These are phyloP conservation scores for Metschnikowia baotianmanensis DNA, from an alignment of 805 yeast genomes.

Conservation along the genomic window DNA sequence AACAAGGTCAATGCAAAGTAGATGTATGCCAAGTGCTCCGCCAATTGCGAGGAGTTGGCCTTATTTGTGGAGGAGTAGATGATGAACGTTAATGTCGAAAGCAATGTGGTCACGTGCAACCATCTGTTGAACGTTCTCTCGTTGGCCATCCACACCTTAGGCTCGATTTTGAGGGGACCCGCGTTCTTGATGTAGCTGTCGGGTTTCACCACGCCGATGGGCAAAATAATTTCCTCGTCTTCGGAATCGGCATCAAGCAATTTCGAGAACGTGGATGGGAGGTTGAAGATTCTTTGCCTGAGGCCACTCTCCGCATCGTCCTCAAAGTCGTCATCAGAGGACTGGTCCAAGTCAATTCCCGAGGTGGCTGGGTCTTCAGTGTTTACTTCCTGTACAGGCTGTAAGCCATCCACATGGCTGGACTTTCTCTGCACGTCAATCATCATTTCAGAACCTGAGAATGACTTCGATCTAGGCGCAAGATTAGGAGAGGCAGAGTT, in stretches of 20 bases:
- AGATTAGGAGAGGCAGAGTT: conserved; percentile 24
- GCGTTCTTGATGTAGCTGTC: conserved; percentile 75
- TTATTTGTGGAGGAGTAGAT: conserved; percentile 71
- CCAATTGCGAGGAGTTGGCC: conserved; percentile 62
- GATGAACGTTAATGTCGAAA: conserved; percentile 82
- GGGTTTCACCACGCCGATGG: conserved; percentile 88
- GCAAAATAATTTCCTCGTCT: conserved; percentile 76
- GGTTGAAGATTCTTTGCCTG: conserved; percentile 22
- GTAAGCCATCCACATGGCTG: conserved; percentile 5
- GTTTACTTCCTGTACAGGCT: conserved; percentile 14
- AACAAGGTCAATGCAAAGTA: conserved; percentile 82
- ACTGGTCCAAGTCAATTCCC: conserved; percentile 23
- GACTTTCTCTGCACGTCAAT: conserved; percentile 11
- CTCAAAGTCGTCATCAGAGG: conserved; percentile 36
- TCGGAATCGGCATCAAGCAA: conserved; percentile 73
- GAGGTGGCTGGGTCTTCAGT: conserved; percentile 16
- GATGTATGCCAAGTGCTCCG: conserved; percentile 69
- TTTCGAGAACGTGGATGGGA: conserved; percentile 33
- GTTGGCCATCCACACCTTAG: conserved; percentile 97
- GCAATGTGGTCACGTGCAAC: conserved; percentile 83
- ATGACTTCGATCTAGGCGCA: conserved; percentile 39
- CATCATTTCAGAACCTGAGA: conserved; percentile 33
- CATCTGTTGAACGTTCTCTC: conserved; percentile 96
- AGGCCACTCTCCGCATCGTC: conserved; percentile 15
- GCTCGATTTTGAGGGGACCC: conserved; percentile 92